Evolutionary conservation across 441 rosid genomes (phyloP), one percentile per base, ranked within the genome.

Genomic region (Erodium chrysanthum): DNA sequence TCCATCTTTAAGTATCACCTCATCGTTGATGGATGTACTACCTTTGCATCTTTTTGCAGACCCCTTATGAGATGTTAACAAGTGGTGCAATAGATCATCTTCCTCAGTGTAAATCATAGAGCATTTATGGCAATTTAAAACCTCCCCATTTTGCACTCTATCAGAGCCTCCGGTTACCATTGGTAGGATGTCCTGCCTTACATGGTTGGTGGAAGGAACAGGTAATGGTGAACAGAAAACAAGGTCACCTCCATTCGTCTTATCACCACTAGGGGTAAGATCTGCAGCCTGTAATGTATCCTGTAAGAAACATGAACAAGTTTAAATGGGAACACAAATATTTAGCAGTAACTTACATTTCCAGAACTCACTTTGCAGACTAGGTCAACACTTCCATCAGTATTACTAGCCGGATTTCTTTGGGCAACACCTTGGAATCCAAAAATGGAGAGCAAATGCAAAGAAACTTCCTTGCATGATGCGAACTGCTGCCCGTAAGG

Each of bases 401-500:
- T 29, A 44, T 56, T 74, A 66, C 67, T 71, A 12, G 63, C 21
- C 6, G 59, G 46, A 65, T 22, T 35, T 48, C 48, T 54, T 74
- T 54, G 64, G 69, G 73, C 78, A 71, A 74, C 74, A 69, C 46
- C 81, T 70, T 9, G 73, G 48, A 70, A 64, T 68, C 74, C 77
- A 68, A 56, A 37, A 44, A 48, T 62, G 31, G 77, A 73, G 59
- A 71, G 80, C 73, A 85, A 71, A 70, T 76, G 77, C 5, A 71
- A 59, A 42, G 85, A 80, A 63, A 82, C 82, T 74, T 79, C 86
- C 74, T 82, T 79, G 88, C 80, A 82, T 72, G 85, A 74, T 69
- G 70, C 84, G 77, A 84, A 82, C 82, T 84, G 82, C 62, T 69
- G 79, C 68, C 85, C 85, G 37, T 74, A 72, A 73, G 87, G 87